Conservation (phyloP, 2,329 filamentous ascomycete genomes). For the Hypoxylon rubiginosum region DNA sequence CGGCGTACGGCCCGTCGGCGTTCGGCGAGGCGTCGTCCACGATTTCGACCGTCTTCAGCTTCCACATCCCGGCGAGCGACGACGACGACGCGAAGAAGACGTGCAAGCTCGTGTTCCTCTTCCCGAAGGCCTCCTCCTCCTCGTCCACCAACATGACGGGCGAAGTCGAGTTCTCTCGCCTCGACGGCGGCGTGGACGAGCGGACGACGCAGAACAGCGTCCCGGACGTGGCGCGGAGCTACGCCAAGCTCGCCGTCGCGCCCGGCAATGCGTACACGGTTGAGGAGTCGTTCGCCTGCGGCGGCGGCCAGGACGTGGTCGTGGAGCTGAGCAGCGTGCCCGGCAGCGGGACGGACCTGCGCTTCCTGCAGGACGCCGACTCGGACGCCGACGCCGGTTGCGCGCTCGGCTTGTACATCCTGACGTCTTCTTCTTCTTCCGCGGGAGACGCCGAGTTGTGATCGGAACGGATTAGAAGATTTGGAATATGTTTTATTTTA, state of each 20-base stretch:
- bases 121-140: no score
- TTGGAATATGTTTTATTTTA: slow-evolving; percentile 12
- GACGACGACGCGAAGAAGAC: slow-evolving; percentile 65
- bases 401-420: slow-evolving; percentile 59
- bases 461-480: neutral
- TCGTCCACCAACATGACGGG: slow-evolving; percentile 61
- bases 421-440: slow-evolving; percentile 48
- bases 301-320: slow-evolving; percentile 64
- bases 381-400: slow-evolving; percentile 68
- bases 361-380: slow-evolving; percentile 71
- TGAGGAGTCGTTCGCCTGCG: slow-evolving; percentile 66
- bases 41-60: slow-evolving; percentile 75
- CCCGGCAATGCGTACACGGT: slow-evolving; percentile 69
- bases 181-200: slow-evolving; percentile 60
- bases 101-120: slow-evolving; percentile 75
- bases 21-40: slow-evolving; percentile 66
- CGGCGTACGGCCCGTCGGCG: slow-evolving; percentile 65
- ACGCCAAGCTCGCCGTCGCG: slow-evolving; percentile 59
- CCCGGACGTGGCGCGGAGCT: slow-evolving; percentile 60
- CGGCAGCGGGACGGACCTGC: slow-evolving; percentile 63
- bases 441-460: slow-evolving; percentile 18
- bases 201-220: slow-evolving; percentile 68
- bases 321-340: slow-evolving; percentile 62
- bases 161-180: slow-evolving; percentile 66
- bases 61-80: slow-evolving; percentile 70